Evolutionary conservation across 2,329 filamentous ascomycete genomes (phyloP).

Genomic region (Aureobasidium zeae): DNA sequence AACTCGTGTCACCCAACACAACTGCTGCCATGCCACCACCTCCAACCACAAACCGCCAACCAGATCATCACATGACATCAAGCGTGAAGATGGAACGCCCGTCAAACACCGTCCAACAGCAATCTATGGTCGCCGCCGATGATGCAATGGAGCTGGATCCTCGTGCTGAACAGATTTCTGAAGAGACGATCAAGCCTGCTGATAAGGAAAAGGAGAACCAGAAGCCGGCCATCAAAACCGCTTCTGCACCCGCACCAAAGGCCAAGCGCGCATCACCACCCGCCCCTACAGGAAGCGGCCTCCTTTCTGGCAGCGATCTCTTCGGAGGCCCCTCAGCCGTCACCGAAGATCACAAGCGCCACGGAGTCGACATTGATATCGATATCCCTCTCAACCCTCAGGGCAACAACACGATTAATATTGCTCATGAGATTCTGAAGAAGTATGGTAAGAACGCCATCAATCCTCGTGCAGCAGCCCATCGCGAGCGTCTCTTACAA

Average conservation of each 20-base stretch:
- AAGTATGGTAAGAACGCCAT: constrained; percentile 91
- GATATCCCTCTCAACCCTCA: constrained; percentile 72
- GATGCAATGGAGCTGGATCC: constrained; percentile 28
- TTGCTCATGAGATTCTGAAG: constrained; percentile 85
- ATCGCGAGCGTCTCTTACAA: constrained; percentile 75
- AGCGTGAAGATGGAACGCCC: constrained; percentile 15
- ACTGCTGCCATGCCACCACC: constrained; percentile 9
- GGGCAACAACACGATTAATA: constrained; percentile 88
- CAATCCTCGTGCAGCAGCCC: constrained; percentile 81
- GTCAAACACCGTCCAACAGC: constrained; percentile 18
- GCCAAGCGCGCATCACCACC: constrained; percentile 45
- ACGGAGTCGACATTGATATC: constrained; percentile 71
- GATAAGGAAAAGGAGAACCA: constrained; percentile 12
- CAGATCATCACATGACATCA: constrained; percentile 9
- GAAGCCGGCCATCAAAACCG: neutral
- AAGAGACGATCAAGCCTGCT: constrained; percentile 3
- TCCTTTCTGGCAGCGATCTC: constrained; percentile 53
- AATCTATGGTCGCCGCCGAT: constrained; percentile 21
- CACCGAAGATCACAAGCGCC: constrained; percentile 33
- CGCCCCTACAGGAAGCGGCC: constrained; percentile 52
- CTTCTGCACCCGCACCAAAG: constrained; percentile 21
- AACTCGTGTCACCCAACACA: neutral
- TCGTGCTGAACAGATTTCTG: neutral
- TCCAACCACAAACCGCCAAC: neutral
- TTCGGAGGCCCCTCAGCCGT: constrained; percentile 46